A percentile compares a stretch with the other conserved stretches of the same genome.
Conservation (phyloP, 768 basidiomycete genomes). For the Tricholoma terreum region DNA sequence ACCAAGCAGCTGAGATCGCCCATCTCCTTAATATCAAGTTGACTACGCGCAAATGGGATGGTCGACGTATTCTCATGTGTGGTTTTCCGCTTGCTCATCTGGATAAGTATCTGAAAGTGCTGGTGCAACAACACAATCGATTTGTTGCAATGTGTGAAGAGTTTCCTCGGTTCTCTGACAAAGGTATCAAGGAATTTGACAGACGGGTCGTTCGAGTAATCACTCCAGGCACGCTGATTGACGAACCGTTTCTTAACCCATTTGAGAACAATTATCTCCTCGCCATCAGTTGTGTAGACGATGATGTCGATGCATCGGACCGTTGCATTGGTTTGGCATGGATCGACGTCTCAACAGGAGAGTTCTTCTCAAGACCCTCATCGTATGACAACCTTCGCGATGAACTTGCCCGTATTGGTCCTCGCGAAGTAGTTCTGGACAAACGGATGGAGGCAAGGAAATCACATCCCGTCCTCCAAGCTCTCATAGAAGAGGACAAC, state of each 20-base stretch:
- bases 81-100: conserved; percentile 88
- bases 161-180: conserved; percentile 50
- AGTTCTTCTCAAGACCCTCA: conserved; percentile 77
- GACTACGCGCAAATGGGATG: conserved; percentile 72
- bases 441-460: conserved; percentile 31
- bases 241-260: conserved; percentile 83
- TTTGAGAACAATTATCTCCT: conserved; percentile 90
- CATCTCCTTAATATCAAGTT: conserved; percentile 79
- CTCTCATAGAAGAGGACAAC: conserved; percentile 51
- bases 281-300: conserved; percentile 43
- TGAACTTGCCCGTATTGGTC: conserved; percentile 76
- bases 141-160: conserved; percentile 96
- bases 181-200: conserved; percentile 62
- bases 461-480: conserved; percentile 45
- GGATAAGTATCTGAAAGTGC: conserved; percentile 80
- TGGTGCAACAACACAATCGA: conserved; percentile 78
- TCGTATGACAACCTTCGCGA: conserved; percentile 61
- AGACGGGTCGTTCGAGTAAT: conserved; percentile 83
- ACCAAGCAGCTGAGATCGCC: conserved; percentile 80
- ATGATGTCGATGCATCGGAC: background rate
- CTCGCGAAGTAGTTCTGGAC: conserved; percentile 78
- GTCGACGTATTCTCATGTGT: conserved; percentile 72
- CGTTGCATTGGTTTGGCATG: conserved; percentile 72
- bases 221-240: conserved; percentile 92
- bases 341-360: conserved; percentile 94